These are phyloP conservation scores for Lotmaria passim DNA, from an alignment of 208 protist genomes.

Conservation along the genomic window DNA sequence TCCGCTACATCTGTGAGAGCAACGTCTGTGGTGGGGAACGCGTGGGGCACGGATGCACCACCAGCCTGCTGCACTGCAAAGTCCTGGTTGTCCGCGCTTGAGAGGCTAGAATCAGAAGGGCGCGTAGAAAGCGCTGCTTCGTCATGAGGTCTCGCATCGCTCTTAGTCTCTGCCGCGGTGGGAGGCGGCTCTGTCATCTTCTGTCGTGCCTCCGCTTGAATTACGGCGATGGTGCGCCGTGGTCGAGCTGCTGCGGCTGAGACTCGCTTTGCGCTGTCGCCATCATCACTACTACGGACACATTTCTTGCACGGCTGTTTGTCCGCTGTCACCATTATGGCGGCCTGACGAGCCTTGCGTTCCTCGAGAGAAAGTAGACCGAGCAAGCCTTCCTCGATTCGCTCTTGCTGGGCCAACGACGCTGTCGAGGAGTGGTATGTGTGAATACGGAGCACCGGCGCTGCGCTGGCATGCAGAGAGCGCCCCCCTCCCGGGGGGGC, in stretches of 20 bases:
- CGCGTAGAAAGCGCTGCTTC: not conserved
- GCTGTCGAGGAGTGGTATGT: not conserved
- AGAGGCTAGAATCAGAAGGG: too few relatives aligned
- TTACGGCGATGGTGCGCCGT: slow-evolving; percentile 20
- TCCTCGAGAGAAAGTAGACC: slow-evolving; percentile 53
- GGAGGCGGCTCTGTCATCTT: not conserved
- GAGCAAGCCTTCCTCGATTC: slow-evolving; percentile 25
- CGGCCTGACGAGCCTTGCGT: slow-evolving; percentile 34
- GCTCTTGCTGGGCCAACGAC: slow-evolving; percentile 12
- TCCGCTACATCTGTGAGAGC: slow-evolving; percentile 52
- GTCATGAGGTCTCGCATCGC: not conserved
- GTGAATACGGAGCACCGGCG: too few relatives aligned
- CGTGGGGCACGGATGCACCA: too few relatives aligned
- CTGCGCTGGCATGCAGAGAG: too few relatives aligned
- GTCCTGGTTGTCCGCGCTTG: too few relatives aligned
- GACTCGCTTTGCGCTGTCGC: not conserved
- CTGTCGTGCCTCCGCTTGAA: slow-evolving; percentile 7
- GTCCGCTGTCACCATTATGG: not conserved
- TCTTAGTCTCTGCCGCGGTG: not conserved
- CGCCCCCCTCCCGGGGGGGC: not conserved
- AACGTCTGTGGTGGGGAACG: not conserved
- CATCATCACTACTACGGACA: not conserved
- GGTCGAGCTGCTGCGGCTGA: not conserved
- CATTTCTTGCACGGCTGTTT: too few relatives aligned
- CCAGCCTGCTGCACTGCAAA: not conserved